Conservation (phyloP, 176 grass and related monocot genomes). For the Alloteropsis semialata region DNA sequence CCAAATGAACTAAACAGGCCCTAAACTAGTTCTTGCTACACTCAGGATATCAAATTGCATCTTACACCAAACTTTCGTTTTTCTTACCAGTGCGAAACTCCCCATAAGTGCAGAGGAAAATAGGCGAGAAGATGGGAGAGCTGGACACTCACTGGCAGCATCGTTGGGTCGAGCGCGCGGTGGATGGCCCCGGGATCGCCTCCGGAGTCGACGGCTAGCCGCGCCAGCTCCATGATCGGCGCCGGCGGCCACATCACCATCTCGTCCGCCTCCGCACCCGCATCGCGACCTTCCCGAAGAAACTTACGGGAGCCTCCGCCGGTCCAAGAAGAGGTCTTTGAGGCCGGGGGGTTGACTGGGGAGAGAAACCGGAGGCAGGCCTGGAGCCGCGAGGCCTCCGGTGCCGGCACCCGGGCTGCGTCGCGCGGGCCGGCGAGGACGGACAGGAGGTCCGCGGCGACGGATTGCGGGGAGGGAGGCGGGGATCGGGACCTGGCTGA, state of each 20-base stretch:
- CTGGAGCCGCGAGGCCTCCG: slow-evolving; percentile 40
- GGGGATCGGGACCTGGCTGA: not conserved
- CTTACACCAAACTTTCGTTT: no score
- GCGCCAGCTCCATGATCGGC: slow-evolving; percentile 77
- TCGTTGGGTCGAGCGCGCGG: slow-evolving; percentile 63
- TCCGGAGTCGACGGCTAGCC: slow-evolving; percentile 71
- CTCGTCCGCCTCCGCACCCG: slow-evolving; percentile 29
- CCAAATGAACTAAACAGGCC: no score
- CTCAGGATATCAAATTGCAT: not conserved
- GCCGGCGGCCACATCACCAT: slow-evolving; percentile 93
- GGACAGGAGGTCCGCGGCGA: slow-evolving; percentile 71
- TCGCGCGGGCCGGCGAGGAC: slow-evolving; percentile 50
- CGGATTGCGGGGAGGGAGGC: slow-evolving; percentile 26
- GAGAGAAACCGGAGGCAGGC: slow-evolving; percentile 77
- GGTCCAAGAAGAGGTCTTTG: not conserved
- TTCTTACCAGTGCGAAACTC: not conserved
- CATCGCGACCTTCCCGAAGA: slow-evolving; percentile 21
- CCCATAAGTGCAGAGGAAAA: not conserved
- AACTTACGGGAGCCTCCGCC: slow-evolving; percentile 25
- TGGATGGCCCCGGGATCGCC: slow-evolving; percentile 77
- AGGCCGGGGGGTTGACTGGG: slow-evolving; percentile 23
- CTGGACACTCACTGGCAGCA: slow-evolving; percentile 55
- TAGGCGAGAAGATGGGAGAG: not conserved
- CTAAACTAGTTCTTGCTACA: not conserved
- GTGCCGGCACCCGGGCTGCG: slow-evolving; percentile 37